A percentile compares a stretch with the other conserved stretches of the same genome.
Conservation (phyloP, 257 asterid genomes). For the Perilla frutescens region DNA sequence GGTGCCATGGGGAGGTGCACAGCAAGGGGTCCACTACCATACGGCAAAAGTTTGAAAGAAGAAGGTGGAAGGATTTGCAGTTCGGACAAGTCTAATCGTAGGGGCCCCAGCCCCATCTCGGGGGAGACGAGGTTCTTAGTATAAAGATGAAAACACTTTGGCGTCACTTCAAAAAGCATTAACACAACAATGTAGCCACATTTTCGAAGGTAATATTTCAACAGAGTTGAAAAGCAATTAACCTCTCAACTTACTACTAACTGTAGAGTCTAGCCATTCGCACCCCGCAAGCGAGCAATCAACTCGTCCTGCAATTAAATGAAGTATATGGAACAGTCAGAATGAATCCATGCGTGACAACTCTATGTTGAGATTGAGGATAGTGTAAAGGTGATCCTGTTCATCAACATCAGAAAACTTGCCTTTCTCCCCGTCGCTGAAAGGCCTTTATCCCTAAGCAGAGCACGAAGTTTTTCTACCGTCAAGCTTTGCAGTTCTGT, state of each 20-base stretch:
- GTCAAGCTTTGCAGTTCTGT: slow-evolving; percentile 66
- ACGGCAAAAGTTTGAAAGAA: background rate
- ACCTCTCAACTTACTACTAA: slow-evolving; percentile 29
- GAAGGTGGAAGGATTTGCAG: background rate
- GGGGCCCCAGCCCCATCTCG: no score
- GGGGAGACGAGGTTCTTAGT: background rate
- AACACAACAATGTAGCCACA: slow-evolving; percentile 26
- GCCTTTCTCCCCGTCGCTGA: slow-evolving; percentile 75
- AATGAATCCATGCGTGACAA: slow-evolving; percentile 2
- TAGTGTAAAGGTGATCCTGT: background rate
- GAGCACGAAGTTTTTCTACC: slow-evolving; percentile 68
- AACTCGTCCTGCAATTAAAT: slow-evolving; percentile 62
- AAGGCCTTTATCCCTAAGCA: slow-evolving; percentile 77
- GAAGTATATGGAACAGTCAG: background rate
- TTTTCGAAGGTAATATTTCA: slow-evolving; percentile 27
- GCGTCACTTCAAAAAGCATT: slow-evolving; percentile 24
- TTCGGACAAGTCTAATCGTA: background rate
- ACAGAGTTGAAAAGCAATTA: slow-evolving; percentile 26
- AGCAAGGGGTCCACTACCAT: no score
- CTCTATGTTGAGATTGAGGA: background rate
- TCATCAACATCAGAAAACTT: slow-evolving; percentile 34
- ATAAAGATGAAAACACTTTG: slow-evolving; percentile 12
- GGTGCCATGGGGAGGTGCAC: background rate
- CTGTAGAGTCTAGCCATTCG: slow-evolving; percentile 36
- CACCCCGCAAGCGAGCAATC: slow-evolving; percentile 61